phyloP scores from a whole-genome alignment of 768 basidiomycete genomes.

The Pleurotus sapidus region DNA sequence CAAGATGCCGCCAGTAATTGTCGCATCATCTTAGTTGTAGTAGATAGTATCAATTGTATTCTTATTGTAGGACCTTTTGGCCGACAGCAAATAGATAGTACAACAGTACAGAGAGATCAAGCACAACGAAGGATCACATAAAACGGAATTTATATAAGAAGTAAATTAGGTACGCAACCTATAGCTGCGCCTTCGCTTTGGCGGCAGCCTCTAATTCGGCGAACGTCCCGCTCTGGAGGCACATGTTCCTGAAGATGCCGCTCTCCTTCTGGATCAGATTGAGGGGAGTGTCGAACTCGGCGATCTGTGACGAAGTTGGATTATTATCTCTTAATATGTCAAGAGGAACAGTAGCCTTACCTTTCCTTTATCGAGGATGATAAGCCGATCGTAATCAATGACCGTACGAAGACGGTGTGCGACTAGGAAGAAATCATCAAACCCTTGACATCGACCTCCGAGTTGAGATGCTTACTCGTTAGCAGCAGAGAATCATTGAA shows the following conservation, averaged over 20 bases:
- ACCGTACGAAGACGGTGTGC: constrained; percentile 76
- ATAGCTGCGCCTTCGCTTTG: constrained; percentile 35
- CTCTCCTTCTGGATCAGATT: constrained; percentile 60
- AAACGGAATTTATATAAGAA: neutral
- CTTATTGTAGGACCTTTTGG: neutral
- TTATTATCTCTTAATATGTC: neutral
- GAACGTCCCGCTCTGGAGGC: constrained; percentile 66
- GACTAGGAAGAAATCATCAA: constrained; percentile 31
- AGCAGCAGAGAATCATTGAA: constrained; percentile 73
- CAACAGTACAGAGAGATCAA: too few species aligned
- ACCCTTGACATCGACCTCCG: neutral
- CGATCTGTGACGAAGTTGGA: constrained; percentile 31
- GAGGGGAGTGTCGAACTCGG: constrained; percentile 71
- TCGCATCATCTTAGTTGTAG: neutral
- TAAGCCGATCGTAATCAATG: constrained; percentile 77
- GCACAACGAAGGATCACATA: too few species aligned
- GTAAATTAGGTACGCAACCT: neutral
- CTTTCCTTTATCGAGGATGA: constrained; percentile 75
- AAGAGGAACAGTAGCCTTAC: constrained; percentile 20
- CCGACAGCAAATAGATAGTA: too few species aligned
- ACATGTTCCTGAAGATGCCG: constrained; percentile 70
- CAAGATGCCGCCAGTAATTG: too few species aligned
- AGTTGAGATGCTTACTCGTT: constrained; percentile 48
- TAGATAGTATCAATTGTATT: constrained; percentile 7
- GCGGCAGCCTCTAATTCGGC: constrained; percentile 58